Percentiles rank a stretch among this genome's conserved stretches.
Conservation (phyloP, 768 basidiomycete species). For the Sporobolomyces roseus region DNA sequence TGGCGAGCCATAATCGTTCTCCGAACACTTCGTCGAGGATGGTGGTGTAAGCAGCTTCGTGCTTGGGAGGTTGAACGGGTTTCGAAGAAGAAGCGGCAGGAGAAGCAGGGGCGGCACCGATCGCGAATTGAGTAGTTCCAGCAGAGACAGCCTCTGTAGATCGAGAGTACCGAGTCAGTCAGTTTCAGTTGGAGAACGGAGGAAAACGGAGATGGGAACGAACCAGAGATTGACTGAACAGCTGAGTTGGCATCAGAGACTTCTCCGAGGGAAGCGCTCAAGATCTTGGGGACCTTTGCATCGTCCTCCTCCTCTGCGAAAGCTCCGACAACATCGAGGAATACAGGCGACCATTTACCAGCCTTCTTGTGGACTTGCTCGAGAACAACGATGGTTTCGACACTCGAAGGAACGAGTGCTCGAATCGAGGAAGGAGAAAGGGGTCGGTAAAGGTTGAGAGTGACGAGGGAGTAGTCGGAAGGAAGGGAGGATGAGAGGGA, state of each 20-base stretch:
- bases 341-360: conserved; percentile 83
- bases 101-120: conserved; percentile 55
- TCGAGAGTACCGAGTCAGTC: conserved; percentile 24
- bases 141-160: conserved; percentile 36
- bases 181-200: too few species aligned
- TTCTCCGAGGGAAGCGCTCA: conserved; percentile 63
- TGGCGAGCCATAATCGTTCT: conserved; percentile 74
- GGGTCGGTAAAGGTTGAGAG: conserved; percentile 65
- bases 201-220: conserved; percentile 48
- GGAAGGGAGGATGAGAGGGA: conserved; percentile 57
- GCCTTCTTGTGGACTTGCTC: conserved; percentile 73
- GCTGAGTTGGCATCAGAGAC: conserved; percentile 46
- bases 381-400: conserved; percentile 68
- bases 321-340: conserved; percentile 71
- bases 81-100: conserved; percentile 44
- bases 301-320: conserved; percentile 59
- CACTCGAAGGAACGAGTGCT: conserved; percentile 60
- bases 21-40: conserved; percentile 76
- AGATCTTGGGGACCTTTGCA: conserved; percentile 54
- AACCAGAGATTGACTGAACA: conserved; percentile 52
- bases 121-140: conserved; percentile 45
- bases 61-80: conserved; percentile 66
- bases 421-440: conserved; percentile 60
- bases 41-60: conserved; percentile 86
- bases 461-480: conserved; percentile 44